Conservation (phyloP, 2,329 filamentous ascomycete species). For the Ceratocystis colombiana region DNA sequence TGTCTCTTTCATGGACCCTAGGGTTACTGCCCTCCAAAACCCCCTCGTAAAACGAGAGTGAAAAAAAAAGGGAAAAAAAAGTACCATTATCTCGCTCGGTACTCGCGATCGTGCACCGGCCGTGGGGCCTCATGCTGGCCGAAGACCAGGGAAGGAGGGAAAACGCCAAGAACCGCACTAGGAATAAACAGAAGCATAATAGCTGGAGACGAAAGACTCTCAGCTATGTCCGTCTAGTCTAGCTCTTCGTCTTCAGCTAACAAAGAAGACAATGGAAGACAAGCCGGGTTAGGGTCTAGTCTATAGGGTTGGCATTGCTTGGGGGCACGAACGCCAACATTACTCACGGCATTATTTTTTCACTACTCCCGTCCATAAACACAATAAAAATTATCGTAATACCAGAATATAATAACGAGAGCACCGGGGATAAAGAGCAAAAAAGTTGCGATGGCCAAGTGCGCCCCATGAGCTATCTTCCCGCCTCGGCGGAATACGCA, state of each 20-base stretch:
- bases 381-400: too few species aligned
- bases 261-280: neutral
- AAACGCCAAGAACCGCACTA: neutral
- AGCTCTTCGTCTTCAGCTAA: neutral
- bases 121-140: conserved; percentile 2
- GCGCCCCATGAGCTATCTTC: too few species aligned
- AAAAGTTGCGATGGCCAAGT: too few species aligned
- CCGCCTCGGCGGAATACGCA: neutral
- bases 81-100: conserved; percentile 11
- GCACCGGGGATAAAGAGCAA: too few species aligned
- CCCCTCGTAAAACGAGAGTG: neutral
- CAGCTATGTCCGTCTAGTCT: neutral
- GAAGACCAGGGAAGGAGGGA: neutral
- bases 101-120: conserved; percentile 5
- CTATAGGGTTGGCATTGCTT: too few species aligned
- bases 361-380: too few species aligned
- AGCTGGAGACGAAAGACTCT: neutral
- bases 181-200: neutral
- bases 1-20: neutral
- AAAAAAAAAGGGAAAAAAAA: neutral
- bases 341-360: too few species aligned
- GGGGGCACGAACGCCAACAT: too few species aligned
- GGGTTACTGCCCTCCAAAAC: neutral
- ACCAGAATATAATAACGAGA: too few species aligned
- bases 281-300: neutral